Base-by-base conservation (phyloP, 495 filamentous ascomycete genomes). In the Apiosordaria backusii region DNA sequence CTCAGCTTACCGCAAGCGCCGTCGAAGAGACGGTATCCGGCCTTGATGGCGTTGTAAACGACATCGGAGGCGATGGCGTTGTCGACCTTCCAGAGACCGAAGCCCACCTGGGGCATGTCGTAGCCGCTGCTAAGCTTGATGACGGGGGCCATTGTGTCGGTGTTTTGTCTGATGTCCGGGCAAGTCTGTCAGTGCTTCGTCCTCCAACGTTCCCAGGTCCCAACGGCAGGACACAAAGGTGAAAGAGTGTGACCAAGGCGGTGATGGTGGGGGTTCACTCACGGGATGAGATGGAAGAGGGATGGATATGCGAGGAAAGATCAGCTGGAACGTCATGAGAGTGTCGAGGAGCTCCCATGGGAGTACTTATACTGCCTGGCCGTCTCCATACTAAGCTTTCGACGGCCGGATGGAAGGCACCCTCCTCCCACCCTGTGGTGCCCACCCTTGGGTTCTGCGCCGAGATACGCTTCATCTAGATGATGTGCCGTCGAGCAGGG, bases 31-130 rank as follows among this genome's bases (percentile, higher is more conserved):
- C 92, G 85, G 81, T 96, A 96, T 25, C 92, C 92, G 27, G 86
- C 80, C 80, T 95, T 95, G 82, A 96, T 94, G 71, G 92, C 92
- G 65, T 93, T 86, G 82, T 96, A 95, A 70, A 96, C 88, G 70
- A 86, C 87, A 72, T 94, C 89, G 72, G 92, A 87, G 74, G 86
- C 88, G 60, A 87, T 89, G 45, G 86, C 85, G 67, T 90, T 92
- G 79, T 88, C 87, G 70, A 96, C 89, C 82, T 95, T 96, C 92
- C 92, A 96, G 58, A 96, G 84, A 66, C 87, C 88, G 72, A 85
- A 84, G 77, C 92, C 92, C 74, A 96, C 91, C 75, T 91, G 84
- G 74, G 92, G 92, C 92, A 96, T 96, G 68, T 91, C 84, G 76
- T 88, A 80, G 77, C 92, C 90, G 79, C 83, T 89, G 81, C 83